Base-by-base conservation (phyloP, 495 filamentous ascomycete species). In the Staphylotrichum tortipilum region DNA sequence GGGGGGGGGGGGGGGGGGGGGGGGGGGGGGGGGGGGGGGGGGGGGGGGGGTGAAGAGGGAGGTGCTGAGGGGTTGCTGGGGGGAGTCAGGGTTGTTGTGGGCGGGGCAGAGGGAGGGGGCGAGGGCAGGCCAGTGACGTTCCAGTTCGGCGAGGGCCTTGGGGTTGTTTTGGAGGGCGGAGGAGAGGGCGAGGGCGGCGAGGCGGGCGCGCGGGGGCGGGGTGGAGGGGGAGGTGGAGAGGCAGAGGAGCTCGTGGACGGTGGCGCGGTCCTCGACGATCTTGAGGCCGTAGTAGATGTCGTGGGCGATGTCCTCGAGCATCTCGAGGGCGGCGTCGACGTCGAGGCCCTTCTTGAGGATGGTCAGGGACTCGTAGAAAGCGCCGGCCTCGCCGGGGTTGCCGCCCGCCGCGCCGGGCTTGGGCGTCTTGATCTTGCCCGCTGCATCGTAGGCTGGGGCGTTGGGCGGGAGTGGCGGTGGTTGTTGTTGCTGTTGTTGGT, bases 201-300 rank as follows among this genome's bases (percentile, higher is more conserved):
- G 57, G 47, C 68, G 55, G 63, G 74, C 53, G 39, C 71, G 64
- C 56, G 34, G 39, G 47, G 23, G 42, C 50, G 39, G 40, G 40
- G 12, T 51, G 47, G 54, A 44, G 29, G 45, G 6, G 4, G 52
- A 23, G 44, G 57, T 63, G 45, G 69, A 62, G 7, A 73, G 67
- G 45, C 70, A 70, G 47, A 77, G 58, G 4, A 79, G 66, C 10
- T 63, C 58, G 34, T 65, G 68, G 9, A 76, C 48, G 4, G 70
- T 69, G n/a, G 64, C 64, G 4, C 60, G 48, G 50, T 80, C 73
- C 39, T 75, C 69, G 17, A 75, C 63, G 38, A 85, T 71, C 53
- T 80, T 76, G 7, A 81, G 64, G n/a, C 83, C 83, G 68, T 82
- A 85, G 67, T 84, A 82, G 54, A 82, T 76, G 55, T 81, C 81